Evolutionary conservation across 805 yeast genomes (phyloP).

Genomic region (Grigorovia yakushimaensis): DNA sequence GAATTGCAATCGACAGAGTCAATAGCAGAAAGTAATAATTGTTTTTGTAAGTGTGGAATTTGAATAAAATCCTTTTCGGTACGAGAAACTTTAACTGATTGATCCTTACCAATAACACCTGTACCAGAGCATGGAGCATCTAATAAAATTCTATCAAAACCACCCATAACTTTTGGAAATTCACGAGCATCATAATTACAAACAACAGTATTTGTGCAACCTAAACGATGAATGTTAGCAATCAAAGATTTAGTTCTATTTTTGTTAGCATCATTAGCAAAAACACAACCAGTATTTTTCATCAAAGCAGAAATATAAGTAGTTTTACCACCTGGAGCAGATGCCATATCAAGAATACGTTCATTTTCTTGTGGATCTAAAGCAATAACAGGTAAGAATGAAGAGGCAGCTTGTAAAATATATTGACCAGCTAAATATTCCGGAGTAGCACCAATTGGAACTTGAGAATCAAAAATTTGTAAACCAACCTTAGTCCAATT

Average conservation of each 20-base stretch:
- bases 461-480: constrained; percentile 95
- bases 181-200: constrained; percentile 98
- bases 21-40: constrained; percentile 84
- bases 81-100: constrained; percentile 83
- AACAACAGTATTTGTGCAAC: constrained; percentile 92
- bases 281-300: constrained; percentile 96
- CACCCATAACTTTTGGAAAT: constrained; percentile 96
- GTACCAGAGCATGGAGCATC: constrained; percentile 99
- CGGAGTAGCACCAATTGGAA: constrained; percentile 99
- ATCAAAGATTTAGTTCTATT: constrained; percentile 92
- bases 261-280: constrained; percentile 95
- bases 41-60: constrained; percentile 94
- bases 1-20: constrained; percentile 95
- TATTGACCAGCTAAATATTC: constrained; percentile 97
- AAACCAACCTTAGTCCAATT: constrained; percentile 97
- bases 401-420: constrained; percentile 96
- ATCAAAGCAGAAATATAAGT: constrained; percentile 90
- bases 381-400: constrained; percentile 96
- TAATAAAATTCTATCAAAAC: constrained; percentile 85
- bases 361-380: constrained; percentile 95
- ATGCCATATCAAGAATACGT: constrained; percentile 95
- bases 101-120: constrained; percentile 97
- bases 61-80: constrained; percentile 94
- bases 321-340: constrained; percentile 99
- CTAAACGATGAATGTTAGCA: constrained; percentile 95